Evolutionary conservation across 2,329 filamentous ascomycete species (phyloP), one percentile per base, ranked within the genome.

Genomic region (Didymellaceae sp.): DNA sequence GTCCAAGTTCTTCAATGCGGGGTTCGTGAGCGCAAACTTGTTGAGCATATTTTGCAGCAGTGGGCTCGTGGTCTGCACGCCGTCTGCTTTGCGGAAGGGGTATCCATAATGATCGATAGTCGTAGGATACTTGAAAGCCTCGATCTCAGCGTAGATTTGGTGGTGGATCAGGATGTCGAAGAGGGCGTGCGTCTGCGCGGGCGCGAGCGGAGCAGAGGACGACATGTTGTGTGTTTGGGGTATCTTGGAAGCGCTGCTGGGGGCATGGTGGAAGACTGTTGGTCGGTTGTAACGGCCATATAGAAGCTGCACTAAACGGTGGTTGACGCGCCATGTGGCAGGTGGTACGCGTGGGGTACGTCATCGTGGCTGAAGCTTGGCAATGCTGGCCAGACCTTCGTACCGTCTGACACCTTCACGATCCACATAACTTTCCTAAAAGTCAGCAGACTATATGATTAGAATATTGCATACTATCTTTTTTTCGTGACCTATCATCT

Each of bases 21-120:
- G 89, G 16, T 90, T 77, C 1, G 80, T 79, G 35, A 91, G 75
- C 20, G 86, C 74, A 55, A 90, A 83, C 47, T 81, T 83, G 14
- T 81, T 82, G 38, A 91, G 77, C 35, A 93, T 78, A 11, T 80
- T 80, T 64, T 91, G 88, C 35, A 92, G 75, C 37, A 91, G 70
- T 1, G 89, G 89, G 1, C 84, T 80, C 6, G 75, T 76, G 1
- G 81, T 78, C 6, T 83, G 83, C 26, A 68, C 66, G 52, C 71
- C 66, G 24, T 74, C 66, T 24, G 59, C 68, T 57, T 68, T 78
- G 50, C 72, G 74, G 70, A 92, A 91, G 0, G 89, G 89, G 55
- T 82, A 84, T 11, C 89, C 89, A 75, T 90, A 91, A 17, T 78
- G 72, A 51, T 81, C 77, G 52, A 91, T 86, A 21, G 85, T 82